Base-by-base conservation (phyloP, 768 basidiomycete genomes). In the Serendipita sp. region DNA sequence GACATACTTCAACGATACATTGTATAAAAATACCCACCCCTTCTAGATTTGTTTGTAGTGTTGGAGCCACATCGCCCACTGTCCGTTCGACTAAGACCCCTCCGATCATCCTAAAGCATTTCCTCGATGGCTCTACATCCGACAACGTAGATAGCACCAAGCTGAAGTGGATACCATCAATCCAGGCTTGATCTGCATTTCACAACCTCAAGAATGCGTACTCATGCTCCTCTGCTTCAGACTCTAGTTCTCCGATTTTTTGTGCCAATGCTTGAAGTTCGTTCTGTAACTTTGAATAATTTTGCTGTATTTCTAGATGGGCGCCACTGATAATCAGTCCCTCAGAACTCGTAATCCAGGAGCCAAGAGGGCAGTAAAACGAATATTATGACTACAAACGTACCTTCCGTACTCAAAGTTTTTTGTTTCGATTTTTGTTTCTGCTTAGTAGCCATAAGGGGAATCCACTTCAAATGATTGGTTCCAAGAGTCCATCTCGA, bases 61-160 rank as follows among this genome's bases (percentile, higher is more conserved):
- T 85, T 44, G 96, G 95, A 44, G 89, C 85, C 60, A 98, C 91
- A 69, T 98, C 95, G 72, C 88, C 85, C 52, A 98, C 96, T 1
- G 94, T 97, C 54, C 94, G 81, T 73, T 98, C 93, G 34, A 98
- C 95, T 15, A 99, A 81, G 3, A 96, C 86, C 34, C 95, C 95
- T 3, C 96, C 96, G 68, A 99, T 88, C 69, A 98, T 79, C 63
- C 95, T 85, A 77, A 97, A 99, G 75, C 96, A 98, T 77, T 91
- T 93, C 65, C 96, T 85, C 74, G 85, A 81, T 16, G 95, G 93
- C 66, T 94, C 89, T 8, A 85, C 85, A 68, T 97, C 92, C 68
- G 86, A 82, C 41, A 99, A 76, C 1, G 96, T 97, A 2, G 81
- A 80, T 44, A 98, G 80, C 7, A 99, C 96, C 15, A 99, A 79